Conservation (phyloP, 2,329 filamentous ascomycete species). For the Aspergillus awamori region DNA sequence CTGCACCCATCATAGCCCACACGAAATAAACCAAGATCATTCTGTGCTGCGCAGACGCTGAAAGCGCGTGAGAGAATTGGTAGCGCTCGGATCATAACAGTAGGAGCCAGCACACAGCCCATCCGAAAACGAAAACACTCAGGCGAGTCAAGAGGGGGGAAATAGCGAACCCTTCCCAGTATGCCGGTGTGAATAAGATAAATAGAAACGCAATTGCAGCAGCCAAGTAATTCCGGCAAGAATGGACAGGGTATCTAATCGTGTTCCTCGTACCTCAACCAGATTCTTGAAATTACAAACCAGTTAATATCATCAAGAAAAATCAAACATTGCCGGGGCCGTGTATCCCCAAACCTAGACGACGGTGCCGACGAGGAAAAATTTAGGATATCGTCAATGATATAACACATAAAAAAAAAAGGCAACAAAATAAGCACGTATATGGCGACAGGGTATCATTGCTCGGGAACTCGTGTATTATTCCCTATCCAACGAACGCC, state of each 20-base stretch:
- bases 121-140: too few species aligned
- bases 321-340: slow-evolving; percentile 10
- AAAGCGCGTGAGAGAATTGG: too few species aligned
- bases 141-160: not conserved
- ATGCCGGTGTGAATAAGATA: not conserved
- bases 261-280: slow-evolving; percentile 30
- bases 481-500: slow-evolving; percentile 39
- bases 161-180: not conserved
- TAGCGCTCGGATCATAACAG: too few species aligned
- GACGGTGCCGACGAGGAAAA: slow-evolving; percentile 16
- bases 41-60: not conserved
- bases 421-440: slow-evolving; percentile 21
- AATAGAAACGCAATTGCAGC: not conserved
- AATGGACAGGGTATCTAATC: slow-evolving; percentile 32
- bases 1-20: not conserved
- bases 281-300: slow-evolving; percentile 17
- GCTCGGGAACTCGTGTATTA: slow-evolving; percentile 46
- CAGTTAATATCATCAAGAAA: slow-evolving; percentile 15
- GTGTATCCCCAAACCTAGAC: slow-evolving; percentile 15
- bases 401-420: slow-evolving; percentile 23
- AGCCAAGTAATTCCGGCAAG: slow-evolving; percentile 19
- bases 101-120: too few species aligned
- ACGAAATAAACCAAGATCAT: not conserved
- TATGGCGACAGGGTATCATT: slow-evolving; percentile 44
- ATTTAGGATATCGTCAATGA: slow-evolving; percentile 26